Evolutionary conservation across 2,329 filamentous ascomycete genomes (phyloP).

Genomic region (Fusarium drepaniforme): DNA sequence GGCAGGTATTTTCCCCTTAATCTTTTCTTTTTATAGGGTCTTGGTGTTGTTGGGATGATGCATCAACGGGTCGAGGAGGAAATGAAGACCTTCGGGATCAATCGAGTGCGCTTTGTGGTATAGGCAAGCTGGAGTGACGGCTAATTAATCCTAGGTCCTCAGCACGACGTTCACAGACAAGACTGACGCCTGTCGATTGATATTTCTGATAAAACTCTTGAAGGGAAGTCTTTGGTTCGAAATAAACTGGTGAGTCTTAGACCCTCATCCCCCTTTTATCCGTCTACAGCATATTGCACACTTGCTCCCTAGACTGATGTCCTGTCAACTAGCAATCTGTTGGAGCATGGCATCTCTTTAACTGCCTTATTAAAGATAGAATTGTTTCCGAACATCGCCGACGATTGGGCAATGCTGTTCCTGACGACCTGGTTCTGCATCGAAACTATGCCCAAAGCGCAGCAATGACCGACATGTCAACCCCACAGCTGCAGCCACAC

Average conservation of each 20-base stretch:
- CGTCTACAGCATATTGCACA: not conserved
- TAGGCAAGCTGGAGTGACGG: not conserved
- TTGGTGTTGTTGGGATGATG: not conserved
- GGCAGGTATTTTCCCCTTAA: not conserved
- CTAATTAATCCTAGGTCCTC: not conserved
- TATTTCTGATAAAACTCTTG: not conserved
- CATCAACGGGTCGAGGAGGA: not conserved
- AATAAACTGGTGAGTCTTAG: not conserved
- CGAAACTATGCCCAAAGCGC: slow-evolving; percentile 14
- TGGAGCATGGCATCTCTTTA: not conserved
- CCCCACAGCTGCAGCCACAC: slow-evolving; percentile 6
- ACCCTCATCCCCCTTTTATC: not conserved
- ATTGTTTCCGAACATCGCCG: slow-evolving; percentile 33
- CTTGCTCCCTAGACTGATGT: not conserved
- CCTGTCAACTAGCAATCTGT: not conserved
- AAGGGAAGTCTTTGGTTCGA: not conserved
- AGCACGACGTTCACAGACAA: not conserved
- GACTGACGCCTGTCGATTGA: not conserved
- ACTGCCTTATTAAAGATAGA: not conserved
- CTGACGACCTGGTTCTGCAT: slow-evolving; percentile 23
- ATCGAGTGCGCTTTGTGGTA: not conserved
- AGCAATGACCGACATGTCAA: slow-evolving; percentile 6
- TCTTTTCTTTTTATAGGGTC: not conserved
- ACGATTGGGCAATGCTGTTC: slow-evolving; percentile 10
- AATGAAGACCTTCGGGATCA: not conserved